A percentile compares a stretch with the other conserved stretches of the same genome.
phyloP scores from a whole-genome alignment of 495 filamentous ascomycete genomes.

The Schizothecium vesticola region DNA sequence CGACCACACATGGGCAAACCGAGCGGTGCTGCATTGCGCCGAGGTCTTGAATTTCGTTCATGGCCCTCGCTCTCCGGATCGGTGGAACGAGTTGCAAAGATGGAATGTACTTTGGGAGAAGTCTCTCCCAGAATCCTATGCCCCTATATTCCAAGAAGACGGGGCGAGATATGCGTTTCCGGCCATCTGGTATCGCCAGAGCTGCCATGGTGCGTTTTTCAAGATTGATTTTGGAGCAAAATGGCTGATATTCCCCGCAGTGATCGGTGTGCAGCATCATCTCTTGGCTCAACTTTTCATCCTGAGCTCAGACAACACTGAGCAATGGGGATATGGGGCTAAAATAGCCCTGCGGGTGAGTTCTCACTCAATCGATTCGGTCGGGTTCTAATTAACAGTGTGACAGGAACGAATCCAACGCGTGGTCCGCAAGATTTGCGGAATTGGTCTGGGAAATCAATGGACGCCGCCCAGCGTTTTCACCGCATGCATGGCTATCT shows the following conservation, averaged over 20 bases:
- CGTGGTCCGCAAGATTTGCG: constrained; percentile 44
- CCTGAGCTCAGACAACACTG: neutral
- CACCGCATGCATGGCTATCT: constrained; percentile 50
- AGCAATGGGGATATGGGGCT: neutral
- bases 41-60: constrained; percentile 51
- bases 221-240: neutral
- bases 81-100: constrained; percentile 34
- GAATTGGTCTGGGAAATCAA: constrained; percentile 47
- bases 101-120: constrained; percentile 32
- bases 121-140: constrained; percentile 32
- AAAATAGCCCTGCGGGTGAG: neutral
- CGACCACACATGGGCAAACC: constrained; percentile 50
- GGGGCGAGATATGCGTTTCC: constrained; percentile 32
- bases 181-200: constrained; percentile 41
- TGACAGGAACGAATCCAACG: constrained; percentile 36
- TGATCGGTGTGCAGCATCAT: constrained; percentile 51
- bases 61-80: constrained; percentile 14
- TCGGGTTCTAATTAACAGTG: neutral
- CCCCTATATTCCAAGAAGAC: constrained; percentile 33
- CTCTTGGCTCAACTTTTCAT: constrained; percentile 47
- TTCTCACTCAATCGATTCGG: neutral
- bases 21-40: constrained; percentile 48
- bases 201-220: constrained; percentile 42
- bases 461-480: constrained; percentile 50
- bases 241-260: constrained; percentile 21